phyloP scores from a whole-genome alignment of 2,329 filamentous ascomycete genomes.

The Venturia oleaginea region DNA sequence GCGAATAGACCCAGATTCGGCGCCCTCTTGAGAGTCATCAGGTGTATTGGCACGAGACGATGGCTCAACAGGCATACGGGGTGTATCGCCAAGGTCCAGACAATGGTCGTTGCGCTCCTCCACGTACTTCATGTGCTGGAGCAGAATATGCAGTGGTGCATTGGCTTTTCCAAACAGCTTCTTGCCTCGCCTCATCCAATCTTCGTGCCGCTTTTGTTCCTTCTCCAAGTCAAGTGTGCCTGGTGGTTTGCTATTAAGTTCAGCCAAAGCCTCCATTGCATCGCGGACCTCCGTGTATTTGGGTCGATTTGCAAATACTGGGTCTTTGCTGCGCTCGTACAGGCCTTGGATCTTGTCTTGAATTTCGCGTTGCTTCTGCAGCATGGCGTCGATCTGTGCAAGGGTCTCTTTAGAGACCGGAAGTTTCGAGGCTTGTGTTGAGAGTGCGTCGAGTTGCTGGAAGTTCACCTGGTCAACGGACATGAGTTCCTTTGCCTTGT shows the following conservation, averaged over 20 bases:
- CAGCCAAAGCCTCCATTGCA: constrained; percentile 76
- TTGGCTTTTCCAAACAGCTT: constrained; percentile 98
- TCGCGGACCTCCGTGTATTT: constrained; percentile 85
- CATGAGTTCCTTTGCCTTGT: constrained; percentile 86
- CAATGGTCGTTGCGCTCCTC: constrained; percentile 81
- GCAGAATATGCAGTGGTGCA: constrained; percentile 89
- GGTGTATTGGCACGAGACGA: constrained; percentile 73
- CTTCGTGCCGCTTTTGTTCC: constrained; percentile 88
- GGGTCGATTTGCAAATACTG: constrained; percentile 69
- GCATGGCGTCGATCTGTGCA: constrained; percentile 74
- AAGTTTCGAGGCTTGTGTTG: constrained; percentile 67
- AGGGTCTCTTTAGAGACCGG: constrained; percentile 79
- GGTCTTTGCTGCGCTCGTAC: constrained; percentile 65
- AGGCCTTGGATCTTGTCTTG: constrained; percentile 80
- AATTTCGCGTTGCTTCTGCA: constrained; percentile 92
- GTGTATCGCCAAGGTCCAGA: constrained; percentile 84
- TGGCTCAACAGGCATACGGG: constrained; percentile 82
- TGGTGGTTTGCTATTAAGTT: constrained; percentile 83
- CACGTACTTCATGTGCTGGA: constrained; percentile 89
- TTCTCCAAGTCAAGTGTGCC: constrained; percentile 90
- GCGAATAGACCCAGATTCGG: constrained; percentile 42
- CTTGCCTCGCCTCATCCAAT: constrained; percentile 98
- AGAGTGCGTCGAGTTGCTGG: constrained; percentile 85
- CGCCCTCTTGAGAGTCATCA: constrained; percentile 37
- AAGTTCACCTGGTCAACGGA: constrained; percentile 88